Evolutionary conservation across 768 basidiomycete species (phyloP).

Genomic region (Collybia sordida): DNA sequence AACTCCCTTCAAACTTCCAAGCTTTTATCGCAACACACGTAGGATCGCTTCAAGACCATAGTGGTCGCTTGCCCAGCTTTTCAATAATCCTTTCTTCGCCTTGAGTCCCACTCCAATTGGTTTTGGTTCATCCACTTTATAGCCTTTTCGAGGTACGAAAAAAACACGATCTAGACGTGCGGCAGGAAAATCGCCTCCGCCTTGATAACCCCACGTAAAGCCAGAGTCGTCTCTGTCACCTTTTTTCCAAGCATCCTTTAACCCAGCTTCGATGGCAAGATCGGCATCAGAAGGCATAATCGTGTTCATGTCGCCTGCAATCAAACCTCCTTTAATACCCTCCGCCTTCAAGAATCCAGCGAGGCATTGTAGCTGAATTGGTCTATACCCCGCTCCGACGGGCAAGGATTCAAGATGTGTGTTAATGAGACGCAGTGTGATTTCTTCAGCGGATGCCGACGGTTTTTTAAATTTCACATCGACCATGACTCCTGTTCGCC

Average conservation of each 20-base stretch:
- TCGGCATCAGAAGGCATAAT: conserved; percentile 45
- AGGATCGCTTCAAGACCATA: conserved; percentile 53
- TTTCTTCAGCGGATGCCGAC: conserved; percentile 28
- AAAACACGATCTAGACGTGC: conserved; percentile 68
- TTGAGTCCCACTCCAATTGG: conserved; percentile 57
- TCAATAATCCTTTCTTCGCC: conserved; percentile 25
- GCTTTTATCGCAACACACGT: conserved; percentile 22
- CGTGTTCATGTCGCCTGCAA: conserved; percentile 75
- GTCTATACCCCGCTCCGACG: conserved; percentile 36
- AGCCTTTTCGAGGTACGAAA: conserved; percentile 47
- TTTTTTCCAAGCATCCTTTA: conserved; percentile 62
- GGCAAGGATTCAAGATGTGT: conserved; percentile 73
- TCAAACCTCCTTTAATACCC: conserved; percentile 54
- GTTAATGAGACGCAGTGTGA: conserved; percentile 63
- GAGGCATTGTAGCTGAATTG: conserved; percentile 54
- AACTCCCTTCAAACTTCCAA: background rate
- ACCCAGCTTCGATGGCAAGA: conserved; percentile 42
- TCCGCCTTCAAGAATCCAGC: conserved; percentile 47
- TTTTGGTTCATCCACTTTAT: conserved; percentile 52
- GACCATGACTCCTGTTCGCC: conserved; percentile 56
- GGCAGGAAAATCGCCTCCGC: conserved; percentile 42
- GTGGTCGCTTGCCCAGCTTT: conserved; percentile 67
- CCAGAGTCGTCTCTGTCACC: conserved; percentile 42
- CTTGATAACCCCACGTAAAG: conserved; percentile 74
- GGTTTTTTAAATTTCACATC: conserved; percentile 49